Evolutionary conservation across 306 rosid species (phyloP).

Genomic region (Astragalus glycyphyllos): DNA sequence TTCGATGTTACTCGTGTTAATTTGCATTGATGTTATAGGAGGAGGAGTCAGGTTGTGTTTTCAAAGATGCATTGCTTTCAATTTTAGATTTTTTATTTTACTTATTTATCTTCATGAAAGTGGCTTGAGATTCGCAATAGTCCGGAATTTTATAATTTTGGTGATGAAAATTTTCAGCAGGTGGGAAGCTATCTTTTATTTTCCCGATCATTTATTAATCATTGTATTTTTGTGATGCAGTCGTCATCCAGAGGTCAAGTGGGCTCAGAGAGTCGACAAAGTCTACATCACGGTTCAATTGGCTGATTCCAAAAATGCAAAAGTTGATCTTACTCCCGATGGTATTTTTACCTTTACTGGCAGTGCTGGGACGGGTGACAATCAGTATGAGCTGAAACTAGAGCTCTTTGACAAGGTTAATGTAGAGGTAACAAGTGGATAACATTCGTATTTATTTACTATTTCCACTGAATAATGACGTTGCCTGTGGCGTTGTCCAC

Average conservation of each 20-base stretch:
- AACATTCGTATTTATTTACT: background rate
- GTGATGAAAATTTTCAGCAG: background rate
- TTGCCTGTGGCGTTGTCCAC: background rate
- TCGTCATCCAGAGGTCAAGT: slow-evolving; percentile 98
- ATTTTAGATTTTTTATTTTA: too few species aligned
- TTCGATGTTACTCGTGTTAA: background rate
- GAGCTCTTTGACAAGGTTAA: slow-evolving; percentile 93
- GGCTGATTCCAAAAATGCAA: slow-evolving; percentile 80
- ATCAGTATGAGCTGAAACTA: slow-evolving; percentile 71
- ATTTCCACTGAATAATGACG: background rate
- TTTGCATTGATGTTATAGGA: background rate
- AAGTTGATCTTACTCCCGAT: slow-evolving; percentile 89
- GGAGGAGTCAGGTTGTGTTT: background rate
- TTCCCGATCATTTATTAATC: background rate
- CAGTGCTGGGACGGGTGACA: slow-evolving; percentile 74
- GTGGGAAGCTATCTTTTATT: background rate
- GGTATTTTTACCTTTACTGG: slow-evolving; percentile 77
- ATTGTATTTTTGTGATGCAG: slow-evolving; percentile 45
- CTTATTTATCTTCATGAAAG: too few species aligned
- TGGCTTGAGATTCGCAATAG: background rate
- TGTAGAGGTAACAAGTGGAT: slow-evolving; percentile 66
- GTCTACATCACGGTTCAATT: slow-evolving; percentile 81
- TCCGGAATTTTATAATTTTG: background rate
- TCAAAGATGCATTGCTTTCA: too few species aligned
- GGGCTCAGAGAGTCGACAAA: slow-evolving; percentile 97